phyloP scores from a whole-genome alignment of 2,329 filamentous ascomycete species.

The Penicillium verrucosum region DNA sequence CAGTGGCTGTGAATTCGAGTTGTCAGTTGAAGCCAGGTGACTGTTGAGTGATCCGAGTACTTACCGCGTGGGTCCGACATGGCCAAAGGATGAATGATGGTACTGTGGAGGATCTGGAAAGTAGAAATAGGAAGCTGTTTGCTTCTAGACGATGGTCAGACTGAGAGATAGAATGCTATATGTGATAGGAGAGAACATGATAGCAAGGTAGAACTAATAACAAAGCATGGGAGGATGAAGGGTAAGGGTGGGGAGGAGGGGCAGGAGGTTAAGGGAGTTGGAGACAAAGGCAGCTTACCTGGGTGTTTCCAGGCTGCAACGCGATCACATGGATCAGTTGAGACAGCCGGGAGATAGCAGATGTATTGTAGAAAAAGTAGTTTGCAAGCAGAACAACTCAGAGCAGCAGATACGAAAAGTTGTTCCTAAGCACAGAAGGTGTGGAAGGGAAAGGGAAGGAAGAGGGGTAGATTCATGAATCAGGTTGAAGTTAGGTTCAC shows the following conservation, averaged over 20 bases:
- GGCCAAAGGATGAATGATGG: background rate
- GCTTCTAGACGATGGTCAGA: background rate
- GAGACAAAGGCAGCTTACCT: slow-evolving; percentile 4
- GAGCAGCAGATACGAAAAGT: background rate
- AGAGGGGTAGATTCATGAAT: slow-evolving; percentile 29
- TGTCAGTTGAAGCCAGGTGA: background rate
- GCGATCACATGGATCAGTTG: slow-evolving; percentile 3
- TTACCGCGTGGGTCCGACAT: slow-evolving; percentile 29
- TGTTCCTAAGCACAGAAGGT: background rate
- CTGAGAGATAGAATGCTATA: background rate
- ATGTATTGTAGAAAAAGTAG: background rate
- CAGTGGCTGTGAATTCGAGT: slow-evolving; percentile 27
- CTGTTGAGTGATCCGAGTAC: background rate
- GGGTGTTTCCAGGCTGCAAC: slow-evolving; percentile 11
- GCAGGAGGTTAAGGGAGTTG: background rate
- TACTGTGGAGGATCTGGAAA: background rate
- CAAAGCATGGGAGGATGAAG: background rate
- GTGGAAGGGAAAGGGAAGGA: slow-evolving; percentile 14
- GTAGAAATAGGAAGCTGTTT: background rate
- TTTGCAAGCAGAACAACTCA: background rate
- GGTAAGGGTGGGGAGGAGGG: background rate
- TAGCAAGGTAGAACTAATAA: background rate
- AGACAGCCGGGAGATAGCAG: background rate
- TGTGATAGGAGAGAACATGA: background rate
- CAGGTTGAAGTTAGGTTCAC: slow-evolving; percentile 19